Percentiles rank a stretch among this genome's conserved stretches.
phyloP scores from a whole-genome alignment of 2,329 filamentous ascomycete genomes.

The Westerdykella aurantiaca region DNA sequence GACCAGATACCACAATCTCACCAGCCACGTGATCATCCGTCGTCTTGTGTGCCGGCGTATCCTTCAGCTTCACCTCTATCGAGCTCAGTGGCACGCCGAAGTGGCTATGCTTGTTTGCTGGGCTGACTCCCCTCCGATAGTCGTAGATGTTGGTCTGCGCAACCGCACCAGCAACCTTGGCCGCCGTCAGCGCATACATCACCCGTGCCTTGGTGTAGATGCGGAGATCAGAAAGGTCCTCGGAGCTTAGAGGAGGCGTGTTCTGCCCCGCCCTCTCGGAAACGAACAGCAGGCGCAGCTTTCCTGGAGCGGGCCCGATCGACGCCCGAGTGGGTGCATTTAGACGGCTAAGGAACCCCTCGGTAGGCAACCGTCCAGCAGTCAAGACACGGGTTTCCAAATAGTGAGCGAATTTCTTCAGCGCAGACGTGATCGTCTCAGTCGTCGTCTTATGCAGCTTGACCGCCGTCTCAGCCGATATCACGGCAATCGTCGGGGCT shows the following conservation, averaged over 20 bases:
- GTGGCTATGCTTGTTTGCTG: slow-evolving; percentile 49
- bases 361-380: slow-evolving; percentile 66
- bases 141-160: slow-evolving; percentile 83
- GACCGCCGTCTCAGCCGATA: slow-evolving; percentile 66
- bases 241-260: slow-evolving; percentile 59
- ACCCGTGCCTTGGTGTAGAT: slow-evolving; percentile 74
- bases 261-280: slow-evolving; percentile 64
- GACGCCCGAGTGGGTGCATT: slow-evolving; percentile 55
- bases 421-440: slow-evolving; percentile 53
- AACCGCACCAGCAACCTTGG: slow-evolving; percentile 83
- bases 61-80: slow-evolving; percentile 69
- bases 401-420: slow-evolving; percentile 65
- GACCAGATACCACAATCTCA: slow-evolving; percentile 67
- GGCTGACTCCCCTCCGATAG: slow-evolving; percentile 56
- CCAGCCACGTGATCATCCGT: slow-evolving; percentile 49
- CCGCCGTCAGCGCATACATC: slow-evolving; percentile 76
- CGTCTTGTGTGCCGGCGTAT: slow-evolving; percentile 56
- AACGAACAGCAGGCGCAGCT: slow-evolving; percentile 74
- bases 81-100: slow-evolving; percentile 79
- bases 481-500: slow-evolving; percentile 75
- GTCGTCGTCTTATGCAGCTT: slow-evolving; percentile 60
- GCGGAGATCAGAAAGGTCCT: slow-evolving; percentile 71
- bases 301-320: slow-evolving; percentile 60
- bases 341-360: slow-evolving; percentile 57
- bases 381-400: slow-evolving; percentile 65